Conservation (phyloP, 768 basidiomycete species). For the Mycena epipterygia region DNA sequence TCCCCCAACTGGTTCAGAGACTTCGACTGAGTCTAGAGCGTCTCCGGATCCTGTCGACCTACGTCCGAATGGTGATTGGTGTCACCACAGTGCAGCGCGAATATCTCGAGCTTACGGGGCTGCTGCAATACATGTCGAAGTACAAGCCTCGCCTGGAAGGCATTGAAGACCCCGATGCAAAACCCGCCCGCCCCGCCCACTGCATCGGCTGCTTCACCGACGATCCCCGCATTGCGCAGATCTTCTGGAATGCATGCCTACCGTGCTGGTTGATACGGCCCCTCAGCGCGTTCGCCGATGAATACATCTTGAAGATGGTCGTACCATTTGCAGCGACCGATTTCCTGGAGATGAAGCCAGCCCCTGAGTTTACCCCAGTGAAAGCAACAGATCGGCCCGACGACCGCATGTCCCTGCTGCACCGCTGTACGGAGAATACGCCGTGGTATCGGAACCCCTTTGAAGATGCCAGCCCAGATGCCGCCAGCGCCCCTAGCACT, state of each 20-base stretch:
- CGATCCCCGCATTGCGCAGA: background rate
- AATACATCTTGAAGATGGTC: too few relatives aligned
- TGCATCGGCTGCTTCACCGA: background rate
- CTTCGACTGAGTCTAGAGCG: slow-evolving; percentile 9
- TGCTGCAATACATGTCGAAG: slow-evolving; percentile 8
- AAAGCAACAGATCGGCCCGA: too few relatives aligned
- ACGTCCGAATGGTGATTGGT: background rate
- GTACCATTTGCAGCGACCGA: too few relatives aligned
- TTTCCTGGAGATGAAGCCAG: background rate
- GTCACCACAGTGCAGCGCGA: slow-evolving; percentile 13
- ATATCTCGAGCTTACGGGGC: slow-evolving; percentile 22
- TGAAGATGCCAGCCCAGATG: too few relatives aligned
- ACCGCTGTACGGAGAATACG: too few relatives aligned
- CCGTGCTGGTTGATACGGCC: too few relatives aligned
- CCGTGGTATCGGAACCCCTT: too few relatives aligned
- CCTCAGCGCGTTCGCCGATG: too few relatives aligned
- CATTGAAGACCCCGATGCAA: slow-evolving; percentile 3
- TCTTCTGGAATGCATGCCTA: too few relatives aligned
- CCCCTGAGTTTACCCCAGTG: background rate
- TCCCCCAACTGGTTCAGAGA: background rate
- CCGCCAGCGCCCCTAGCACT: too few relatives aligned
- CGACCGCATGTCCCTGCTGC: too few relatives aligned
- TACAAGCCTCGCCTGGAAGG: slow-evolving; percentile 12
- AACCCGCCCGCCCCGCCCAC: background rate
- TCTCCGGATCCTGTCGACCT: background rate